phyloP scores from a whole-genome alignment of 257 asterid genomes.

The Nicotiana otophora region DNA sequence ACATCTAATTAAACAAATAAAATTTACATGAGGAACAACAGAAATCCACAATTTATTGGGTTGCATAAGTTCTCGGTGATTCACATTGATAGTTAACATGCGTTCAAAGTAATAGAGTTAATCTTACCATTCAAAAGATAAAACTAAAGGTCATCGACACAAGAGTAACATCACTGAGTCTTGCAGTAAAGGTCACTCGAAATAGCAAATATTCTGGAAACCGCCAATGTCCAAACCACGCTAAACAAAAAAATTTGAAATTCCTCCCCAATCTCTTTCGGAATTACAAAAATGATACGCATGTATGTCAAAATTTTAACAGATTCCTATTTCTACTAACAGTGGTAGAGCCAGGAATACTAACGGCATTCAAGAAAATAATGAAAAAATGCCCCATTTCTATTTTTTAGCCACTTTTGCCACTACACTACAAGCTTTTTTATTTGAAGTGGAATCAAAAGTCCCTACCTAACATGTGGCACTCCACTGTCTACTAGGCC shows the following conservation, averaged over 20 bases:
- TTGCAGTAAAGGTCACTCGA: neutral
- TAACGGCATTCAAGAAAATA: too few species aligned
- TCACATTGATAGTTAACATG: neutral
- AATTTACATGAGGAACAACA: neutral
- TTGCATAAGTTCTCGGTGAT: neutral
- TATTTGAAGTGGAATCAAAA: too few species aligned
- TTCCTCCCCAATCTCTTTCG: neutral
- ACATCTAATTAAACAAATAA: neutral
- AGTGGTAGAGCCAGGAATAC: too few species aligned
- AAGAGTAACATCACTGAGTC: neutral
- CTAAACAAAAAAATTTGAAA: neutral
- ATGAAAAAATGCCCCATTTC: too few species aligned
- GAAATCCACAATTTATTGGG: neutral
- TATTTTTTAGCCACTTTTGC: too few species aligned
- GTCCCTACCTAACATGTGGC: too few species aligned
- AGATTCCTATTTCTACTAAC: neutral
- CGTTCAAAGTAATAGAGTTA: neutral
- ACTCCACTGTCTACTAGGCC: neutral
- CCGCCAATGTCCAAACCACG: neutral
- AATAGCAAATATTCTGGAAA: neutral
- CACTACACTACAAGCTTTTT: too few species aligned
- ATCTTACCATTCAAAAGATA: neutral
- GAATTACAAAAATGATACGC: neutral
- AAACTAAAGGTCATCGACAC: neutral
- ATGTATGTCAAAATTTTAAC: neutral